Evolutionary conservation across 352 stramenopile genomes (phyloP).

Genomic region (Phytopythium sindhum): DNA sequence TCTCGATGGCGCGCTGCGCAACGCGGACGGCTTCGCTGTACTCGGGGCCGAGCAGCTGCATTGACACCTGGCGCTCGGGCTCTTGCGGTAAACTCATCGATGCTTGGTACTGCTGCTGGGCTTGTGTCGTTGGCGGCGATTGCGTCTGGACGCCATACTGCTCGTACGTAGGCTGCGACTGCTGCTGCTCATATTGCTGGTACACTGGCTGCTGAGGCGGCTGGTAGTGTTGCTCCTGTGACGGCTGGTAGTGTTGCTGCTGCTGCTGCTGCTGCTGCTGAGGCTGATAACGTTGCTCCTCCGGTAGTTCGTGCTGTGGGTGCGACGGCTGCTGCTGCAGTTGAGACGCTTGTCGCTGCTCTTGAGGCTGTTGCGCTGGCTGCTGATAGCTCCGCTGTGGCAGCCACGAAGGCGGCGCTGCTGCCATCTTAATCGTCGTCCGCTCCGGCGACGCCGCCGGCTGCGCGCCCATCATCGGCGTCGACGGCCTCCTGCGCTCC

Average conservation of each 20-base stretch:
- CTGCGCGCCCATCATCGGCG: not conserved
- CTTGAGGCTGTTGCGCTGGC: not conserved
- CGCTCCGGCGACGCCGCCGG: not conserved
- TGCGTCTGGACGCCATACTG: not conserved
- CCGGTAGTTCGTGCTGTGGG: not conserved
- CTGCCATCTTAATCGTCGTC: not conserved
- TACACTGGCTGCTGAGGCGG: not conserved
- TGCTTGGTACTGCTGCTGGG: not conserved
- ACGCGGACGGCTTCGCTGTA: conserved; percentile 62
- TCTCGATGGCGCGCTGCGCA: conserved; percentile 69
- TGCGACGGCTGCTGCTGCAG: not conserved
- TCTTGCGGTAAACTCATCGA: conserved; percentile 6
- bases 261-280: not conserved
- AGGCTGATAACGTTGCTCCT: not conserved
- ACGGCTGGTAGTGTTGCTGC: not conserved
- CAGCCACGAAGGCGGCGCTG: not conserved
- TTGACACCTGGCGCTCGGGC: conserved; percentile 20
- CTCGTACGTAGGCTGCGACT: too few species aligned
- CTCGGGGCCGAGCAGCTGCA: conserved; percentile 43
- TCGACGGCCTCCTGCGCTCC: not conserved
- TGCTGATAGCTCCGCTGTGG: not conserved
- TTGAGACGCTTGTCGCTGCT: not conserved
- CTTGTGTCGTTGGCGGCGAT: conserved; percentile 2
- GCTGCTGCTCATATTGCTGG: not conserved
- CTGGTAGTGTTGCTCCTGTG: not conserved